Percentiles rank a stretch among this genome's conserved stretches.
These are phyloP conservation scores for Pezicula radicicola DNA, from an alignment of 2,329 filamentous ascomycete species.

Conservation along the genomic window DNA sequence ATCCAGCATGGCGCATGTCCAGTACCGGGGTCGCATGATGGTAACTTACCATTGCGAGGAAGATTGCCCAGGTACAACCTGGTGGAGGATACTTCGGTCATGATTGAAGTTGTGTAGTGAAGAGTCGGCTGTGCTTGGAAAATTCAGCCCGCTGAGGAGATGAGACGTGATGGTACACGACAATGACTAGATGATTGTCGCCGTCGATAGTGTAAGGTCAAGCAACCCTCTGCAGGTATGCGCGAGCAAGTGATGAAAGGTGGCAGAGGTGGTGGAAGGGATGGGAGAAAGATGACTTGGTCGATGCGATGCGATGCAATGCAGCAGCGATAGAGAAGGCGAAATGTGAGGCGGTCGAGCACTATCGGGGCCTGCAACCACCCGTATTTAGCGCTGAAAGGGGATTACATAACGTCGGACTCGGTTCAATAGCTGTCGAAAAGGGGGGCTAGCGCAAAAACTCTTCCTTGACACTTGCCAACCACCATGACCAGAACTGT, in stretches of 20 bases:
- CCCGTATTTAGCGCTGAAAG: no score
- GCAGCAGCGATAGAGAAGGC: no score
- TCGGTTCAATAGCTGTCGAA: no score
- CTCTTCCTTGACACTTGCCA: no score
- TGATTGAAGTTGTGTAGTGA: constrained; percentile 24
- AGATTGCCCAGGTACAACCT: constrained; percentile 97
- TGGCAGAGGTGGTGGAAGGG: not conserved
- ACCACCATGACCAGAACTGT: no score
- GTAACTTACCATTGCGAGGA: constrained; percentile 81
- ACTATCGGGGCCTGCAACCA: no score
- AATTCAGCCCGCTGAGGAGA: not conserved
- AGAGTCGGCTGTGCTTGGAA: not conserved
- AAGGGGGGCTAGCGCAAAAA: no score
- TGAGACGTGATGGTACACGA: not conserved
- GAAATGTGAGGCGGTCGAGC: no score
- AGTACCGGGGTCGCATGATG: not conserved
- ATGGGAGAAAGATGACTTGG: not conserved
- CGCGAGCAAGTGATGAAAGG: not conserved
- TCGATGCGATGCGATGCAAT: no score
- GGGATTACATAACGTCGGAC: no score
- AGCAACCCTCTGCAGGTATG: not conserved
- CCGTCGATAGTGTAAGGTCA: not conserved
- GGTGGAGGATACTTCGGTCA: constrained; percentile 89
- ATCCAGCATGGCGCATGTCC: constrained; percentile 2
- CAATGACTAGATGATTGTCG: not conserved